Evolutionary conservation across 2,329 filamentous ascomycete species (phyloP), one percentile per base, ranked within the genome.

Genomic region (Microdochium paspali): DNA sequence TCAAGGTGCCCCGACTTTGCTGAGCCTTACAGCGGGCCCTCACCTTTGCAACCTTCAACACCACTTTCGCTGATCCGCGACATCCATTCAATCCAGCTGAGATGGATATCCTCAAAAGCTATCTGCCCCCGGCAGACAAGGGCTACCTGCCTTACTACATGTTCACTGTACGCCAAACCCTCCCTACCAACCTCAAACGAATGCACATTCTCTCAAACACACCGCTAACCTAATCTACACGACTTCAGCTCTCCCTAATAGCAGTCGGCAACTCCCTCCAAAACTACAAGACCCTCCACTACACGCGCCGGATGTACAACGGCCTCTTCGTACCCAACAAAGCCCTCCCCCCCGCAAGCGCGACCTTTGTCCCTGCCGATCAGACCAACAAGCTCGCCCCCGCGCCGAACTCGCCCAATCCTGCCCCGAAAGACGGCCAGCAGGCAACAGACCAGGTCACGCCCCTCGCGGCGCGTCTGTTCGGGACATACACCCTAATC

Each of bases 401-500:
- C 5, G 66, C 65, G 1, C 65, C 66, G 45, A 56, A 24, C 21
- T 24, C 42, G 23, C 56, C 69, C 39, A 64, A 66, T 24, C 54
- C 63, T 63, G 26, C 67, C 70, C 50, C 75, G 65, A 66, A 71
- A 47, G 69, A 70, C 45, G 63, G 69, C 49, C 63, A 60, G 46
- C 71, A 70, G 57, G 42, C 56, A 6, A 59, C 66, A 49, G 77
- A 81, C 58, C 78, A 82, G 65, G 79, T 88, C 48, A 90, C 87
- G 5, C 80, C 85, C 4, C 79, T 95, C 25, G 84, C 82, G 10
- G 83, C 83, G 24, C 83, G 88, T 53, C 82, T 88, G 20, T 95
- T 95, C 64, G 90, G 86, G 47, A 93, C 87, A 25, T 96, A 90
- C 84, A 94, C 90, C 0, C 76, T 91, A 49, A 73, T 95, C 49